Evolutionary conservation across 306 rosid species (phyloP), one percentile per base, ranked within the genome.

Genomic region (Delonix regia): DNA sequence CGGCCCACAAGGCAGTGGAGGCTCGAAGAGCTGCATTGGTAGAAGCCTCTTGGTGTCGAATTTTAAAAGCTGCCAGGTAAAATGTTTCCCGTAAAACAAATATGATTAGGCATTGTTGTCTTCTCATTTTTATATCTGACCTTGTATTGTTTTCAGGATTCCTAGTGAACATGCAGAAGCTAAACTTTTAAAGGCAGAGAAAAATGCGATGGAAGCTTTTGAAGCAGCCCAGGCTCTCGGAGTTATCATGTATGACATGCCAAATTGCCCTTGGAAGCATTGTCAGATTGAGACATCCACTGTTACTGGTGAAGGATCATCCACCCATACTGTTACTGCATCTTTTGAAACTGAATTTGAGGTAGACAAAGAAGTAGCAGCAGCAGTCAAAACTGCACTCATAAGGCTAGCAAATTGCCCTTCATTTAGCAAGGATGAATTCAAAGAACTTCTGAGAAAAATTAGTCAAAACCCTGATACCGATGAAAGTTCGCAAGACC

Each of bases 11-110:
- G 73, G 98, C 96, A 49, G 86, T 93, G 84, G 91, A 87, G 83
- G 90, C 96, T 75, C 97, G 90, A 65, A 93, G 88, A 84, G 94
- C 90, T 21, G 97, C 99, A 27, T 67, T 93, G 78, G 97, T 93
- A 41, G 99, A 95, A 88, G 94, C 99, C 59, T 95, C 98, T 72
- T 93, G 99, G 99, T 95, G 99, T 83, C 88, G 96, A 60, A 93
- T 91, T 81, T 89, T 95, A 25, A 80, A 84, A 80, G 97, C 99
- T 72, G 88, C 98, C 27, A 80, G 98, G 99, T 95, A 81, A 80
- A 53, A 25, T 49, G 68, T 36, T 75, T 72, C 47, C 57, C 63
- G 44, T 42, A 12, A 38, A 18, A 61, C 52, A 30, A 48, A 56
- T 64, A 21, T 66, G 80, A 30, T 45, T 22, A 41, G 34, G 51